Conservation (phyloP, 257 asterid genomes). For the Avicennia marina region DNA sequence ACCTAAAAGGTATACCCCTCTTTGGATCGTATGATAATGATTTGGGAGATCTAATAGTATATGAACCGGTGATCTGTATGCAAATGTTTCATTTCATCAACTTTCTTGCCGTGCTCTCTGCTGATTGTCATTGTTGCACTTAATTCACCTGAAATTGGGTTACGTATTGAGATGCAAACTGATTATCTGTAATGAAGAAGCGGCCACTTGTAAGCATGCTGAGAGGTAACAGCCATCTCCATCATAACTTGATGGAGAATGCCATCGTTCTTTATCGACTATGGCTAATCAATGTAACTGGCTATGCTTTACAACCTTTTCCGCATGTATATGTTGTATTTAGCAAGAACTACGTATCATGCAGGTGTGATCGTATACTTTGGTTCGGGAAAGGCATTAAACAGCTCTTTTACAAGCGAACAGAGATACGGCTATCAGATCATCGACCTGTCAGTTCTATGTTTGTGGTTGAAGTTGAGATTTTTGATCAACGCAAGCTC, state of each 20-base stretch:
- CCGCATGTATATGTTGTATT: no score
- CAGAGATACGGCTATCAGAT: slow-evolving; percentile 68
- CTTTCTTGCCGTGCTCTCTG: not conserved
- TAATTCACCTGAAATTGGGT: no score
- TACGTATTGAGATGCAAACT: no score
- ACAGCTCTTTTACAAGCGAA: slow-evolving; percentile 58
- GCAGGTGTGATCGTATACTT: slow-evolving; percentile 94
- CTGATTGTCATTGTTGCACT: no score
- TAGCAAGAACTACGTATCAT: not conserved
- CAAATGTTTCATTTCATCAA: not conserved
- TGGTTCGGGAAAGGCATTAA: slow-evolving; percentile 90
- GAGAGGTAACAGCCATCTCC: no score
- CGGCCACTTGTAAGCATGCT: no score
- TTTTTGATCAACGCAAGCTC: slow-evolving; percentile 75
- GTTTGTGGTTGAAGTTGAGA: slow-evolving; percentile 72
- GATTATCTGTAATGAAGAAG: no score
- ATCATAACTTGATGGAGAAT: no score
- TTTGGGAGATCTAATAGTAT: not conserved
- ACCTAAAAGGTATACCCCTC: no score
- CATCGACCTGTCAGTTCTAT: slow-evolving; percentile 82
- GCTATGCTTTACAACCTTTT: no score
- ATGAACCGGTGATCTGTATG: not conserved
- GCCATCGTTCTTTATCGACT: no score
- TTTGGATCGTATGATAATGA: not conserved
- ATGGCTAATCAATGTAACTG: no score